Evolutionary conservation across 257 asterid species (phyloP), one percentile per base, ranked within the genome.

Genomic region (Solanum piurae): DNA sequence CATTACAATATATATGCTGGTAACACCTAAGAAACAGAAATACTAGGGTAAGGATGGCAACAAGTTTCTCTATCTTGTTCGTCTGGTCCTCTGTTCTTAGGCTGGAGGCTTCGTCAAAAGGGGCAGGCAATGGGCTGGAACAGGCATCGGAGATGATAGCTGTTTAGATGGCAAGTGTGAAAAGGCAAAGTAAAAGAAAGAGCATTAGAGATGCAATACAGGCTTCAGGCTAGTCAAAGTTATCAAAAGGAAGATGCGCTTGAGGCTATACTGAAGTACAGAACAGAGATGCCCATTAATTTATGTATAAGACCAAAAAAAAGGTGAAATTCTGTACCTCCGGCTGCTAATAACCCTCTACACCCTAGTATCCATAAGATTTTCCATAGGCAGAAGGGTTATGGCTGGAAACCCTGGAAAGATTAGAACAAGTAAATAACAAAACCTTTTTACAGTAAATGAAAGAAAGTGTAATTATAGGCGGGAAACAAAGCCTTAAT

Each of bases 91-190:
- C 93, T 86, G 76, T 82, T 87, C 91, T 87, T 86, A 84, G 86
- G 88, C 90, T 87, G 90, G 87, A 86, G 91, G 89, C 89, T 83
- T 91, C 89, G 84, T 88, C 94, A 66, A 84, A 83, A 44, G 76
- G 89, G 90, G 88, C 72, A 88, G 90, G 89, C 72, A 83, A 62
- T 46, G 31, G 75, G 74, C 86, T 86, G 79, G 91, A 91, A 87
- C 89, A 58, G 85, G 90, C 87, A 91, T 92, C 91, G 87, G 21
- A 88, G 89, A 71, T 72, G 88, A 46, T 87, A 87, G 92, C 94
- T 92, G 94, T 86, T 87, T 80, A 68, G 84, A 89, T 73, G 88
- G 80, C 83, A 71, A 77, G 86, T 82, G 84, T 79, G 90, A 86
- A 84, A 80, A 49, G 83, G 83, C 75, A 46, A 86, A 88, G 86